Evolutionary conservation across 1,284 basidiomycete genomes (phyloP).

Genomic region (Tetrapyrgos nigripes): DNA sequence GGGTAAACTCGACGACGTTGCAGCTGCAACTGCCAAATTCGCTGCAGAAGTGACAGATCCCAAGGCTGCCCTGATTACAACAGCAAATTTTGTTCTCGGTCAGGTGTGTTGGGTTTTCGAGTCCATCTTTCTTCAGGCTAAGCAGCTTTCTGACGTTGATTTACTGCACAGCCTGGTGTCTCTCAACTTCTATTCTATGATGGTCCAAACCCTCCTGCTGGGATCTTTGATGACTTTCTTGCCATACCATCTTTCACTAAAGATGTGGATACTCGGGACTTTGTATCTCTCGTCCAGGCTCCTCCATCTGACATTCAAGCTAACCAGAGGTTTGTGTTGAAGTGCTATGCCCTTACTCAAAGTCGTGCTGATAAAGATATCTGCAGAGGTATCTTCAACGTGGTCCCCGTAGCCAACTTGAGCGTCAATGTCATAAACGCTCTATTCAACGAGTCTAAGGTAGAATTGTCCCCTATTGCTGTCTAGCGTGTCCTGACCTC

Average conservation of each 20-base stretch:
- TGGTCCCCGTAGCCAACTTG: conserved; percentile 51
- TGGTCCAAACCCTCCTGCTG: conserved; percentile 50
- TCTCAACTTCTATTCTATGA: conserved; percentile 59
- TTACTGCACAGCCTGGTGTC: conserved; percentile 38
- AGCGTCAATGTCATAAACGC: conserved; percentile 49
- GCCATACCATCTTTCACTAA: conserved; percentile 42
- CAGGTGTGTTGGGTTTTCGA: conserved; percentile 33
- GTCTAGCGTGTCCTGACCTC: not conserved
- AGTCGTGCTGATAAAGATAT: not conserved
- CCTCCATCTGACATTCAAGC: conserved; percentile 48
- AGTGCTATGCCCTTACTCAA: not conserved
- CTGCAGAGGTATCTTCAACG: conserved; percentile 53
- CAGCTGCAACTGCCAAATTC: conserved; percentile 57
- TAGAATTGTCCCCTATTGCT: conserved; percentile 28
- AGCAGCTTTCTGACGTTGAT: not conserved
- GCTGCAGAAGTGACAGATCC: conserved; percentile 54
- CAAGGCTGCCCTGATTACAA: conserved; percentile 62
- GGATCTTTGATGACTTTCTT: conserved; percentile 56
- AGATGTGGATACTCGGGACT: conserved; percentile 47
- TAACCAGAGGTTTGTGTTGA: conserved; percentile 43
- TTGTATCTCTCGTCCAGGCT: conserved; percentile 46
- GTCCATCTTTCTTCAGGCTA: not conserved
- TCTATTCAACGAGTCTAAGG: conserved; percentile 55
- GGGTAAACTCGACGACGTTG: conserved; percentile 43
- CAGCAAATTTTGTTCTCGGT: conserved; percentile 55